Evolutionary conservation across 225 moss, liverwort and hornwort genomes (phyloP), one percentile per base, ranked within the genome.

Genomic region (Lunularia cruciata): DNA sequence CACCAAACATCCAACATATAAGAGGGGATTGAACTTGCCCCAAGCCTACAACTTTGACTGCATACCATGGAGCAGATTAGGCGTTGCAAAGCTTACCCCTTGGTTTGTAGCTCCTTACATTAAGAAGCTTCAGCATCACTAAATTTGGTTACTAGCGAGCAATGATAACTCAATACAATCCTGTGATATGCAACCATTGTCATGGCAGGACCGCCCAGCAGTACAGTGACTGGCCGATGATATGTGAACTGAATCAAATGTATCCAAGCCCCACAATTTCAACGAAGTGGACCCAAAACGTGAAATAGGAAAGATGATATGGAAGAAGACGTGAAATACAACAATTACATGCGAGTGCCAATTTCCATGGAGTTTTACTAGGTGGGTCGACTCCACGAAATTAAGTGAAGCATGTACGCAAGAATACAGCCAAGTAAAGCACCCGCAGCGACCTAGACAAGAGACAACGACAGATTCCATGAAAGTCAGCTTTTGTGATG

Each of bases 401-500:
- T 77, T 23, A 90, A 62, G 68, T 96, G 89, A 32, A 96, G 70
- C 43, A 87, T 72, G 70, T 86, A 92, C 57, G 96, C 92, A 63
- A 96, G 77, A 71, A 90, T 71, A 80, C 83, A 85, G 32, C 96
- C 96, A 46, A 96, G 82, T 67, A 89, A 53, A 60, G 96, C 96
- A 55, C 96, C 96, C 49, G 96, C 96, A 69, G 86, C 90, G 68
- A 96, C 95, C 90, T 94, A 83, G 27, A 63, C n/a, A 19, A 13
- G 66, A 67, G 26, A 27, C 15, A 4, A 11, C n/a, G n/a, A n/a
- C n/a, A n/a, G n/a, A n/a, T n/a, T n/a, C n/a, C n/a, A n/a, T n/a
- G n/a, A n/a, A n/a, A 6, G 13, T 40, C 40, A 40, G 40, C 6
- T 40, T 6, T 40, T 40, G 13, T 40, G 40, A 6, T 40, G 25